phyloP scores from a whole-genome alignment of 2,329 filamentous ascomycete genomes.

The Neofusicoccum kwambonambiense region DNA sequence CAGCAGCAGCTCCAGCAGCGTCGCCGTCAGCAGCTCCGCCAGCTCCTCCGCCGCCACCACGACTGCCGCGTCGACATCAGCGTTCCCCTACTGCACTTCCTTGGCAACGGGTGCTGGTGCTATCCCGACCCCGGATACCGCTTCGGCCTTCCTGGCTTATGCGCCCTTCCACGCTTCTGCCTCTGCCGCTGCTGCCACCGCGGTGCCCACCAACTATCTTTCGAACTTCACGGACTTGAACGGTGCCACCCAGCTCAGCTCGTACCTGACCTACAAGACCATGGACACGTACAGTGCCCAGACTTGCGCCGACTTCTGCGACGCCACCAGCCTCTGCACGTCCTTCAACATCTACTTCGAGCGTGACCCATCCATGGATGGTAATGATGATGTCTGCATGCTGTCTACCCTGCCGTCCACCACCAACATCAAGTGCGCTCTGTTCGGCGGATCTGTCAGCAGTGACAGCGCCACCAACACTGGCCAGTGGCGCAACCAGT shows the following conservation, averaged over 20 bases:
- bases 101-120: neutral
- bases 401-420: conserved; percentile 20
- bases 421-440: conserved; percentile 31
- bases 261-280: conserved; percentile 21
- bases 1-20: neutral
- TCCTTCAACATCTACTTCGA: conserved; percentile 27
- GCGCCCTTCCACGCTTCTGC: neutral
- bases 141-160: neutral
- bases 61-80: neutral
- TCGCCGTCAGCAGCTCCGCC: neutral
- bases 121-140: conserved; percentile 3
- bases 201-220: conserved; percentile 5
- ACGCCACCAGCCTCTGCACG: conserved; percentile 20
- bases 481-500: conserved; percentile 26
- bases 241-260: conserved; percentile 19
- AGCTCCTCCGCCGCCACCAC: neutral
- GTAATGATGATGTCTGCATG: conserved; percentile 19
- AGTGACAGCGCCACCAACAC: conserved; percentile 25
- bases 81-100: neutral
- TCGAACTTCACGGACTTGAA: conserved; percentile 18
- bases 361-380: conserved; percentile 21
- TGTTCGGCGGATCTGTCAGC: conserved; percentile 29
- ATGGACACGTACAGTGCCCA: conserved; percentile 20
- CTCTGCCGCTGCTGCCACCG: neutral
- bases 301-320: conserved; percentile 21